These are phyloP conservation scores for Phyllosticta citrichinensis DNA, from an alignment of 2,329 filamentous ascomycete genomes.

Conservation along the genomic window DNA sequence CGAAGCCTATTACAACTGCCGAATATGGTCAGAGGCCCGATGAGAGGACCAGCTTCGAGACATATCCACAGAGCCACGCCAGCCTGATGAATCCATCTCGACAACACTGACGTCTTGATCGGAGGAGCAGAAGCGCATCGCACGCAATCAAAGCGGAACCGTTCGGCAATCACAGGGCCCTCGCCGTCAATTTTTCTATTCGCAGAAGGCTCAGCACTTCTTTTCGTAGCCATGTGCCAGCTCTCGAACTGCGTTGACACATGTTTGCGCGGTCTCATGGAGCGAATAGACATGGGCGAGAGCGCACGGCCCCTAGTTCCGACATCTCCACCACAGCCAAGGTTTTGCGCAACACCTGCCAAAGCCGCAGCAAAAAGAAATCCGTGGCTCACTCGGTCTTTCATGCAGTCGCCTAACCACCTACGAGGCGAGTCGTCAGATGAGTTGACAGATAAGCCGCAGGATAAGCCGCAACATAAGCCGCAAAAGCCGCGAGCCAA, in stretches of 20 bases:
- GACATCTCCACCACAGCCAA: no score
- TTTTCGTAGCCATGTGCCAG: no score
- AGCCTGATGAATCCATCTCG: neutral
- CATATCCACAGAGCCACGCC: neutral
- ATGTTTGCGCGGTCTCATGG: no score
- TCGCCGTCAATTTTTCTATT: neutral
- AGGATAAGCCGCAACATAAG: neutral
- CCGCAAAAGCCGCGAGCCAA: neutral
- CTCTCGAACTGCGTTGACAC: no score
- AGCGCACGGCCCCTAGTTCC: no score
- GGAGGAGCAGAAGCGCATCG: neutral
- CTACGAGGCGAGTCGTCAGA: neutral
- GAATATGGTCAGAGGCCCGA: neutral
- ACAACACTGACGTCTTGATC: neutral
- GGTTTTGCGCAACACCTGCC: no score
- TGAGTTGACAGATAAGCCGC: neutral
- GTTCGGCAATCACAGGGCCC: neutral
- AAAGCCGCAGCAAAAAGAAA: neutral
- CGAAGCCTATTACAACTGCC: neutral
- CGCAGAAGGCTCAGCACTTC: neutral
- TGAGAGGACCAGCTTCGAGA: neutral
- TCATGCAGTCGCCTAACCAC: neutral
- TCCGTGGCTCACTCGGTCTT: neutral
- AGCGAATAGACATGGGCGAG: no score
- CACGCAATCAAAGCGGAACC: neutral